Conservation (phyloP, 148 eudicot species). For the Suaeda aralocaspica region DNA sequence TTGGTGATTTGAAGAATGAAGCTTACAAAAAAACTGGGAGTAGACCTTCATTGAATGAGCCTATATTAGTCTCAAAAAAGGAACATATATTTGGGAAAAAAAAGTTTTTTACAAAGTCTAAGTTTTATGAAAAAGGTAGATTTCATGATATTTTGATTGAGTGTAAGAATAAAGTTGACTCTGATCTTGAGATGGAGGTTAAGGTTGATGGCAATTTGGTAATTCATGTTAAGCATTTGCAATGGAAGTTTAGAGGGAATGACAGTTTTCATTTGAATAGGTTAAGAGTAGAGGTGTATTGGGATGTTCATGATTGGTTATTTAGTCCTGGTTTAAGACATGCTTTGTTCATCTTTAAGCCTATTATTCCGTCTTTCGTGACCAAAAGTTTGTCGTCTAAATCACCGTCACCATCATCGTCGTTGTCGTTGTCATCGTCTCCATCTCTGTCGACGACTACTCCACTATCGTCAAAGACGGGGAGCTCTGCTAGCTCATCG, state of each 20-base stretch:
- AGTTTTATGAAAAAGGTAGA: constrained; percentile 40
- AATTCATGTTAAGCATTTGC: constrained; percentile 53
- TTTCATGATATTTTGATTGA: constrained; percentile 48
- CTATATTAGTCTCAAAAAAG: constrained; percentile 41
- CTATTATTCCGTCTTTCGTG: neutral
- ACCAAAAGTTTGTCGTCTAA: neutral
- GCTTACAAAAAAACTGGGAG: constrained; percentile 46
- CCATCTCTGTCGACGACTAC: neutral
- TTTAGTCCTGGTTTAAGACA: constrained; percentile 42
- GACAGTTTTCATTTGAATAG: constrained; percentile 42
- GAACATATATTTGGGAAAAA: constrained; percentile 61
- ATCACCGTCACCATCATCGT: neutral
- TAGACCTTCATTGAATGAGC: constrained; percentile 38
- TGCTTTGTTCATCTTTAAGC: constrained; percentile 37
- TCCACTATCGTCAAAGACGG: constrained; percentile 11
- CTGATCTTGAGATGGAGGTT: constrained; percentile 61
- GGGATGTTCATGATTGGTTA: constrained; percentile 85
- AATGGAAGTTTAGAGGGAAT: constrained; percentile 82
- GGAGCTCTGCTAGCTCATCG: constrained; percentile 7
- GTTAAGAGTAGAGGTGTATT: constrained; percentile 47
- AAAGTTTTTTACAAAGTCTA: constrained; percentile 42
- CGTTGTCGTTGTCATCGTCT: constrained; percentile 10
- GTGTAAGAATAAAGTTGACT: constrained; percentile 30
- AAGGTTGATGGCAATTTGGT: constrained; percentile 47
- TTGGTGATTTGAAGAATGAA: constrained; percentile 59